phyloP scores from a whole-genome alignment of 2,329 filamentous ascomycete genomes.

The Aschersonia sp. region DNA sequence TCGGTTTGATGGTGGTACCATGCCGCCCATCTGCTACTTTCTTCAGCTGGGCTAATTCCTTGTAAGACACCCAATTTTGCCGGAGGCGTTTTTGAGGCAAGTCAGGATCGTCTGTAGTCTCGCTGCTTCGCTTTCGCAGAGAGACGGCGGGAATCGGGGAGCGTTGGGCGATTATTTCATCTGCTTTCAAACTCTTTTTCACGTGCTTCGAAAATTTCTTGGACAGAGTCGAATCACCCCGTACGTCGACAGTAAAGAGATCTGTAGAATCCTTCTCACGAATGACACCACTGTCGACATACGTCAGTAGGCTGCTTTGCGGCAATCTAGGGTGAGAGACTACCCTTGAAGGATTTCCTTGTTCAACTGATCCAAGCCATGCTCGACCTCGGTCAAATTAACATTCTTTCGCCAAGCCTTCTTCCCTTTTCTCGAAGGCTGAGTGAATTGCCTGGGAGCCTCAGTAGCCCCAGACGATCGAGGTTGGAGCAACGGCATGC shows the following conservation, averaged over 20 bases:
- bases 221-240: slow-evolving; percentile 52
- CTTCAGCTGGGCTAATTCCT: slow-evolving; percentile 67
- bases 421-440: slow-evolving; percentile 91
- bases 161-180: slow-evolving; percentile 79
- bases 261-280: slow-evolving; percentile 70
- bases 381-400: slow-evolving; percentile 72
- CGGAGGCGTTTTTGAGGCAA: slow-evolving; percentile 62
- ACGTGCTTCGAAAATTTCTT: slow-evolving; percentile 49
- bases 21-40: slow-evolving; percentile 63
- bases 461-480: slow-evolving; percentile 29
- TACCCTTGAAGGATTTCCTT: slow-evolving; percentile 87
- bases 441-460: slow-evolving; percentile 68
- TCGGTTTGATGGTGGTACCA: slow-evolving; percentile 35
- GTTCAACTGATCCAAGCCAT: slow-evolving; percentile 70
- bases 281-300: slow-evolving; percentile 55
- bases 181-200: slow-evolving; percentile 70
- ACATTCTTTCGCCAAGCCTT: slow-evolving; percentile 99
- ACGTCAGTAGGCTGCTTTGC: background rate
- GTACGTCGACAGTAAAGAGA: slow-evolving; percentile 71
- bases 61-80: slow-evolving; percentile 67
- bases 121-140: slow-evolving; percentile 58
- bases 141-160: slow-evolving; percentile 71
- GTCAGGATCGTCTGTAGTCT: slow-evolving; percentile 53
- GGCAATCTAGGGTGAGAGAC: slow-evolving; percentile 5
- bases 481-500: slow-evolving; percentile 39